Conservation (phyloP, 2,329 filamentous ascomycete species). For the Emmonsia crescens region DNA sequence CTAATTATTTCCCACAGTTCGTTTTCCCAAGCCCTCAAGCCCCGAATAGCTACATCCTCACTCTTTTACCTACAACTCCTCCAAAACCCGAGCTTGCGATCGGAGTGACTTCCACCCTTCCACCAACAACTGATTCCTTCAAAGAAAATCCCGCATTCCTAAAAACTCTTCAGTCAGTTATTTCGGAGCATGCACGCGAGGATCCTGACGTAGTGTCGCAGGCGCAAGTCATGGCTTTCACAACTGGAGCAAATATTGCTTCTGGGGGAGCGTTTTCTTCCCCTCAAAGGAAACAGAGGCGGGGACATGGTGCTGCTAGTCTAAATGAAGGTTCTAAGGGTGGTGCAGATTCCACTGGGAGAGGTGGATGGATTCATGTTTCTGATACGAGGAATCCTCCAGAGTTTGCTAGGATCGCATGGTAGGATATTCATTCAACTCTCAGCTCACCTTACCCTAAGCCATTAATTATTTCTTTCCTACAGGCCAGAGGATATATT, state of each 20-base stretch:
- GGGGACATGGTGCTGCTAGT: slow-evolving; percentile 23
- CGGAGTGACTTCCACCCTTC: slow-evolving; percentile 44
- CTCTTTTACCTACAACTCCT: slow-evolving; percentile 46
- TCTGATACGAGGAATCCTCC: slow-evolving; percentile 50
- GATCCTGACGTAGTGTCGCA: slow-evolving; percentile 49
- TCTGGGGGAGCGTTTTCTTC: slow-evolving; percentile 41
- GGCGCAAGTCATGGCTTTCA: slow-evolving; percentile 50
- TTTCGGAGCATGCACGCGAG: slow-evolving; percentile 42
- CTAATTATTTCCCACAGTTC: slow-evolving; percentile 11
- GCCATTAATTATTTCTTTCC: slow-evolving; percentile 8
- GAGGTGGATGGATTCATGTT: slow-evolving; percentile 54
- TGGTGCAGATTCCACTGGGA: slow-evolving; percentile 46
- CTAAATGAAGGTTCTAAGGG: slow-evolving; percentile 43
- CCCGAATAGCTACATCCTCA: slow-evolving; percentile 37
- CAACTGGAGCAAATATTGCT: slow-evolving; percentile 44
- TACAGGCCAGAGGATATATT: slow-evolving; percentile 53
- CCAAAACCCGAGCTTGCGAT: slow-evolving; percentile 44
- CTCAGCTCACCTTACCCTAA: neutral
- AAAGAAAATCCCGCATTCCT: slow-evolving; percentile 48
- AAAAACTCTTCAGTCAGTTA: slow-evolving; percentile 44
- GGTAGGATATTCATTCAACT: slow-evolving; percentile 22
- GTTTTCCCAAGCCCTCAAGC: slow-evolving; percentile 29
- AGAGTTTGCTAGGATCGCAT: slow-evolving; percentile 54
- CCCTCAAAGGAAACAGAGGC: slow-evolving; percentile 20
- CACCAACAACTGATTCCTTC: slow-evolving; percentile 46